Evolutionary conservation across 441 rosid genomes (phyloP).

Genomic region (Cnidoscolus chayamansa): DNA sequence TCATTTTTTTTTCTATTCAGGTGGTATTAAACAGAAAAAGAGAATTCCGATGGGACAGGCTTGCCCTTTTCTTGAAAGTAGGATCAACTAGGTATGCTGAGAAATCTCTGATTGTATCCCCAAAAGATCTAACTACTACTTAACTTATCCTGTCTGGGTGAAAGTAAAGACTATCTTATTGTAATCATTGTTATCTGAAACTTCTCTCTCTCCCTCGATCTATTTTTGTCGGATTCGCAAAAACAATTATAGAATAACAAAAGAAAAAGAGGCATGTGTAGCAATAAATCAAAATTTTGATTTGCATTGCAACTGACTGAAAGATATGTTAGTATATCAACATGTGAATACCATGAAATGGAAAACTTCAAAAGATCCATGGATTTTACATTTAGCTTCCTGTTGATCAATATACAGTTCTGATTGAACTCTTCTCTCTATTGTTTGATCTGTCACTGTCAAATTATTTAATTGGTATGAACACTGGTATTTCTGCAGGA

Average conservation of each 20-base stretch:
- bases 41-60: slow-evolving; percentile 87
- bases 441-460: neutral
- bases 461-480: neutral
- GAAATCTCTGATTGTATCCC: neutral
- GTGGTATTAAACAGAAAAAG: slow-evolving; percentile 72
- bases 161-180: neutral
- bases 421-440: neutral
- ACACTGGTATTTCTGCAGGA: slow-evolving; percentile 45
- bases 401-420: neutral
- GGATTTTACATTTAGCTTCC: neutral
- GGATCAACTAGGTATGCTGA: slow-evolving; percentile 56
- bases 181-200: slow-evolving; percentile 10
- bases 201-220: neutral
- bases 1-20: slow-evolving; percentile 33
- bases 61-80: slow-evolving; percentile 66
- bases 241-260: neutral
- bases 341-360: neutral
- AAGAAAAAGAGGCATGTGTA: neutral
- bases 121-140: neutral
- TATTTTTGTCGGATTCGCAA: neutral
- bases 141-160: neutral
- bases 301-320: neutral
- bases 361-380: neutral
- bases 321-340: neutral
- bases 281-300: neutral